Evolutionary conservation across 2,329 filamentous ascomycete genomes (phyloP), one percentile per base, ranked within the genome.

Genomic region (Chaetomiaceae sp.): DNA sequence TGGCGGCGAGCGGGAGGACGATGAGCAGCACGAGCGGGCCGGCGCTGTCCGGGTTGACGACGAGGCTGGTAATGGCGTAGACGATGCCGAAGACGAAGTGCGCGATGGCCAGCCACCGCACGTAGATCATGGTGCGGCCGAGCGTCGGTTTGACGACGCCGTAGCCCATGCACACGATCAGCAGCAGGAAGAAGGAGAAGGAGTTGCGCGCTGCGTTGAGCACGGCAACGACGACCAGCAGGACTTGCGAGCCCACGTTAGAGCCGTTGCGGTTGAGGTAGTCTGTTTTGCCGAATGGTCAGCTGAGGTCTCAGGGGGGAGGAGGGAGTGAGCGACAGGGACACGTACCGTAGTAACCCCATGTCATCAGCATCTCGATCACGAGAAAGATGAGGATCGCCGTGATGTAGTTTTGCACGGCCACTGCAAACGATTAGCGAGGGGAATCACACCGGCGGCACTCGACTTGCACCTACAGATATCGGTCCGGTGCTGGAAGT

Each of bases 161-260:
- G 60, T 98, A 98, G 26, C 93, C 93, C 93, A 98, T 98, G 67
- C 93, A 98, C 26, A 98, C 93, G 56, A 98, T 97, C 43, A 98
- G 81, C 8, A 98, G 77, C 40, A 98, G 74, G 74, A 98, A 98
- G 74, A 98, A 98, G 0, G 91, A 96, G 65, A 98, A 97, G 0
- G 91, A 96, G 68, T 97, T 98, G 54, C 93, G 80, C 46, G 84
- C 90, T 5, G 93, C 93, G 62, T 95, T 97, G 36, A 98, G 75
- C 19, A 97, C 76, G 30, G 89, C 89, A n/a, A 96, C 91, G 19
- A 96, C 70, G 15, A 96, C 81, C 68, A 98, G 85, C 47, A 97
- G 74, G 6, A 84, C 85, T 64, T 94, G 95, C 47, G 88, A 82
- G 36, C 87, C 83, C 2, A 84, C 65, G 61, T 89, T 95, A 43